phyloP scores from a whole-genome alignment of 805 yeast species.

The Saccharomycopsis fermentans region DNA sequence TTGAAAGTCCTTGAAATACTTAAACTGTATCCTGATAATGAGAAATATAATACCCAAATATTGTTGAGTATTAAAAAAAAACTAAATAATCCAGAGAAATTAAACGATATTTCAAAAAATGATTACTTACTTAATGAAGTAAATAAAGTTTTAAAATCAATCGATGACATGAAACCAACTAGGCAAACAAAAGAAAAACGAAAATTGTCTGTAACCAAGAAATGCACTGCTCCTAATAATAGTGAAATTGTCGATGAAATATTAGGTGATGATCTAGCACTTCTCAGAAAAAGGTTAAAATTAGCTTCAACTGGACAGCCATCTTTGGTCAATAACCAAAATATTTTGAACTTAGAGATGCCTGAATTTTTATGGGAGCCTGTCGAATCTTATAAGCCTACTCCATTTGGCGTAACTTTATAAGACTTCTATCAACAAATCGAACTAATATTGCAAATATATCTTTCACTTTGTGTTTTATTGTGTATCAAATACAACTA shows the following conservation, averaged over 20 bases:
- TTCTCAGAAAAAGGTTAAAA: slow-evolving; percentile 7
- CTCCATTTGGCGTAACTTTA: slow-evolving; percentile 14
- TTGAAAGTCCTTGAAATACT: neutral
- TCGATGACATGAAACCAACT: neutral
- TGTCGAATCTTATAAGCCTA: slow-evolving; percentile 7
- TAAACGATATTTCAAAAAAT: neutral
- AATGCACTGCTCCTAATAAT: neutral
- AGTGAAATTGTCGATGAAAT: neutral
- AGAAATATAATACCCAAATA: neutral
- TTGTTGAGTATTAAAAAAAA: neutral
- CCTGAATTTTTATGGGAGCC: slow-evolving; percentile 4
- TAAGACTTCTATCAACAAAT: neutral
- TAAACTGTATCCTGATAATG: neutral
- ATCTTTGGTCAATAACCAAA: neutral
- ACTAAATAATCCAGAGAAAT: neutral
- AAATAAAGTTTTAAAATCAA: neutral
- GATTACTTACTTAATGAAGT: neutral
- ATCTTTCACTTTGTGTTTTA: neutral
- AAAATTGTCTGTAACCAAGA: neutral
- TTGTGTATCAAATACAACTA: neutral
- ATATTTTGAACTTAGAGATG: neutral
- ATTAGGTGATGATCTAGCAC: neutral
- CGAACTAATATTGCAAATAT: neutral
- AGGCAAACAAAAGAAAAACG: neutral
- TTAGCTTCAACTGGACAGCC: neutral